These are phyloP conservation scores for Borovskyia barvae DNA, from an alignment of 208 protist species.

Conservation along the genomic window DNA sequence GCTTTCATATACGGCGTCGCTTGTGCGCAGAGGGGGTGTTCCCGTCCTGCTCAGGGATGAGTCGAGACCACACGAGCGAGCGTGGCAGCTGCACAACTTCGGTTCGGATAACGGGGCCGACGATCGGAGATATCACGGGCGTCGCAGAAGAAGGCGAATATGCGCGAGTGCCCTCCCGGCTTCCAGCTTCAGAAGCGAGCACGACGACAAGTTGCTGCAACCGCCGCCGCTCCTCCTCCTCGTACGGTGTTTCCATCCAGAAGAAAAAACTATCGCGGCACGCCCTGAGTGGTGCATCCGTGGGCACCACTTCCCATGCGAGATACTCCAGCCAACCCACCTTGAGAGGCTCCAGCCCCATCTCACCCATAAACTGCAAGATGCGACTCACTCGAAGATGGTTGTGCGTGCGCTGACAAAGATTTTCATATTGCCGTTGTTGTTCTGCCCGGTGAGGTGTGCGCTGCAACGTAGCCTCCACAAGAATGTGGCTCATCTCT, in stretches of 20 bases:
- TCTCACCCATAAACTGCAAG: conserved; percentile 66
- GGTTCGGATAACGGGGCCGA: no score
- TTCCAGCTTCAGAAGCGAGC: background rate
- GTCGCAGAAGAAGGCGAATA: no score
- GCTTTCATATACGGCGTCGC: no score
- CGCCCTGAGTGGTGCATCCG: conserved; percentile 6
- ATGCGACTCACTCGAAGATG: conserved; percentile 74
- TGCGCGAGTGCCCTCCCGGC: no score
- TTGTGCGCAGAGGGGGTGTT: no score
- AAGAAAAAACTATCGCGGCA: conserved; percentile 28
- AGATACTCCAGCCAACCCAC: conserved; percentile 51
- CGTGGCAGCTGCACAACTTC: no score
- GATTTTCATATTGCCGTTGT: conserved; percentile 39
- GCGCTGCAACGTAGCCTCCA: conserved; percentile 10
- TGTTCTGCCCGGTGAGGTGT: conserved; percentile 5
- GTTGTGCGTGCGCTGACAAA: conserved; percentile 48
- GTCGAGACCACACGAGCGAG: no score
- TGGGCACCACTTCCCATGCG: conserved; percentile 30
- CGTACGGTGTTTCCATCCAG: conserved; percentile 32
- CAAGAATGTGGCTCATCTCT: background rate
- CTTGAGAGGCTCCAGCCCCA: conserved; percentile 63
- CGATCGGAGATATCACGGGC: no score
- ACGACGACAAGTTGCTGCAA: conserved; percentile 9
- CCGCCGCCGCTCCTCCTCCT: background rate
- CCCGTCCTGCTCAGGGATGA: no score